Conservation (phyloP, 257 asterid genomes). For the Solanum chmielewskii region DNA sequence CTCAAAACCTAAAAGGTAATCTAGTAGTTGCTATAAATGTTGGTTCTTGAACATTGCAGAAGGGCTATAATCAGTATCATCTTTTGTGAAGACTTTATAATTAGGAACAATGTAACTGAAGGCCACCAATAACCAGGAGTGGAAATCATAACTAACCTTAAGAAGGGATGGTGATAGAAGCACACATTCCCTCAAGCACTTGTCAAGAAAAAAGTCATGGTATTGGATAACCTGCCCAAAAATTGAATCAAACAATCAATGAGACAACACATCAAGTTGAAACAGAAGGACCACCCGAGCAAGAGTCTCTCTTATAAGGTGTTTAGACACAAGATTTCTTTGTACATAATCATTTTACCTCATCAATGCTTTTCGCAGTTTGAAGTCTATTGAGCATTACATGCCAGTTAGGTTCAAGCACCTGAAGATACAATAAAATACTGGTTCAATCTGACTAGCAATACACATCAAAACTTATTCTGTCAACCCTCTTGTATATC, state of each 20-base stretch:
- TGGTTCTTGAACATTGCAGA: background rate
- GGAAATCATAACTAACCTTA: slow-evolving; percentile 43
- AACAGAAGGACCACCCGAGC: background rate
- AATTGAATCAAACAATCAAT: background rate
- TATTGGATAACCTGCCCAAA: slow-evolving; percentile 70
- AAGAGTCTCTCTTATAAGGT: background rate
- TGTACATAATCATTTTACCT: slow-evolving; percentile 31
- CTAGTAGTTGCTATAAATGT: background rate
- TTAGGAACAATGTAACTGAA: background rate
- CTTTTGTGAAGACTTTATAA: background rate
- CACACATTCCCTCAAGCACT: slow-evolving; percentile 89
- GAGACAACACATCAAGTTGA: background rate
- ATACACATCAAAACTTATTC: background rate
- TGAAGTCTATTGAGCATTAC: slow-evolving; percentile 85
- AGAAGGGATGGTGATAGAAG: slow-evolving; percentile 87
- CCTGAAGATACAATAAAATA: slow-evolving; percentile 34
- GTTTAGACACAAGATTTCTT: slow-evolving; percentile 2
- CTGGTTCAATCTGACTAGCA: background rate
- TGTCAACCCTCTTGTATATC: background rate
- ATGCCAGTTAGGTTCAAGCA: slow-evolving; percentile 98
- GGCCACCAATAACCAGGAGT: background rate
- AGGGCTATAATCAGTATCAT: background rate
- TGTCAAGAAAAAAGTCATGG: slow-evolving; percentile 89
- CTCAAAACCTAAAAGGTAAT: background rate
- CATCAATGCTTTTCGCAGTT: slow-evolving; percentile 91